These are phyloP conservation scores for Termitomyces sp. DNA, from an alignment of 768 basidiomycete genomes.

Conservation along the genomic window DNA sequence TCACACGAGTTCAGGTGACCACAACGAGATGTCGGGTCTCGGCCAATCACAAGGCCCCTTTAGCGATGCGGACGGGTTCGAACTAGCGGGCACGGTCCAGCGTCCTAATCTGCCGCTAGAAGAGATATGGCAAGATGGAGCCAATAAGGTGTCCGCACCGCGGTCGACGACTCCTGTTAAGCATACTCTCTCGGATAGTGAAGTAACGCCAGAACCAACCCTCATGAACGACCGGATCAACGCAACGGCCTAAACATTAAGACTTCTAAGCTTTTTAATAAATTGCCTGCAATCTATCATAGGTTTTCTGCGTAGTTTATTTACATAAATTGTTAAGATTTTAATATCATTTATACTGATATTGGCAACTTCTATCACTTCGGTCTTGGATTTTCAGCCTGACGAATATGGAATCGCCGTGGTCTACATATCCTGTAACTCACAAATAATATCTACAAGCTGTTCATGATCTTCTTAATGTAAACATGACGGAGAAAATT, in stretches of 20 bases:
- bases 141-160: conserved; percentile 10
- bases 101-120: conserved; percentile 25
- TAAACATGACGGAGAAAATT: background rate
- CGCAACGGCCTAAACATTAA: background rate
- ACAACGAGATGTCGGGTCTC: conserved; percentile 8
- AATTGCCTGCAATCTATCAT: background rate
- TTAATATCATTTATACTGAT: background rate
- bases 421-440: no score
- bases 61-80: conserved; percentile 14
- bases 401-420: no score
- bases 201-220: background rate
- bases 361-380: background rate
- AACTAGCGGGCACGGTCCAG: conserved; percentile 29
- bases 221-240: background rate
- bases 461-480: background rate
- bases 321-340: background rate
- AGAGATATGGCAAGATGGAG: conserved; percentile 31
- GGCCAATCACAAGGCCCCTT: background rate
- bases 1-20: conserved; percentile 1
- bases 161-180: conserved; percentile 3
- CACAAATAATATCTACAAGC: no score
- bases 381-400: background rate
- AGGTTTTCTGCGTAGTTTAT: background rate
- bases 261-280: no score
- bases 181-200: background rate